Evolutionary conservation across 2,329 filamentous ascomycete species (phyloP), one percentile per base, ranked within the genome.

Genomic region (Dothideomycetes sp.): DNA sequence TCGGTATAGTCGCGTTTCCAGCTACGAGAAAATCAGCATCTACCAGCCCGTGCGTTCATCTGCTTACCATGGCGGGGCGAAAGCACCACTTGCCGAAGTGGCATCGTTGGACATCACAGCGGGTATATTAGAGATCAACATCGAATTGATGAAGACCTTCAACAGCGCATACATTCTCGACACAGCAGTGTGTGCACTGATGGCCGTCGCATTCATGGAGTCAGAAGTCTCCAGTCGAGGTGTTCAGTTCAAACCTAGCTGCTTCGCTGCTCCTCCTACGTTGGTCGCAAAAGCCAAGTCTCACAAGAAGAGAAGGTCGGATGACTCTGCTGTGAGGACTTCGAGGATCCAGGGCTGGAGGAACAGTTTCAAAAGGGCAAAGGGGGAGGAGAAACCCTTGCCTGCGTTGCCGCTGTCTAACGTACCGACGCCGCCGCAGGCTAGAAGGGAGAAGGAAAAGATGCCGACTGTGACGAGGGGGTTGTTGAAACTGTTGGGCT

Each of bases 161-260:
- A 60, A 61, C n/a, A 64, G 63, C 39, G 54, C 59, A 4, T 66
- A 66, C 49, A 55, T 69, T 32, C 53, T 67, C 37, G 67, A 70
- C 44, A 65, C 66, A 1, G 58, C 59, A 1, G 53, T 65, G 4
- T 55, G 54, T 3, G 57, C 65, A 0, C 50, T 70, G 9, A 49
- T 69, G 19, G 61, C 63, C 12, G 62, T 68, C 31, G 65, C 64
- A 1, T 58, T 67, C 1, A 60, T 65, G 10, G 66, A 70, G 52
- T 58, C 60, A 12, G 56, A 59, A 1, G 51, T 59, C n/a, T 49
- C 48, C 4, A 45, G 18, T 45, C 45, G 14, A 31, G 48, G 2
- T 19, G 47, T 10, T 30, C 39, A 32, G 24, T 32, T 32, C 36
- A 39, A 40, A 36, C 35, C 32, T 22, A 38, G 17, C 29, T 38